Conservation (phyloP, 2,329 filamentous ascomycete species). For the Beauveria sp. region DNA sequence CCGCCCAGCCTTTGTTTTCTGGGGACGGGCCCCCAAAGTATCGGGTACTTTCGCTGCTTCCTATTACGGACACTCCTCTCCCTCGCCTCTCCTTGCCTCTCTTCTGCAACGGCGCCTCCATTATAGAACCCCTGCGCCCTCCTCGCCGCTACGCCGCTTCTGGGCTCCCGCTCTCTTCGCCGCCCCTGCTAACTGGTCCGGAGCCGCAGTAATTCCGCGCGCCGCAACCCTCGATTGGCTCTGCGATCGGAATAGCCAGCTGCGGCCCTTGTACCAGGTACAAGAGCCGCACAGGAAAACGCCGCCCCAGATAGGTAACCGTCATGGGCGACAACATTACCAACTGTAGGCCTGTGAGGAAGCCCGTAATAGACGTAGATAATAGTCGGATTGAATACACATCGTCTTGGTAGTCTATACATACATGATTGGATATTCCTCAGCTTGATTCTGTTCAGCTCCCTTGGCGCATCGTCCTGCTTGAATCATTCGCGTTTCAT, state of each 20-base stretch:
- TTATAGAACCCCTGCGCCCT: not conserved
- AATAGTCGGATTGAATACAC: not conserved
- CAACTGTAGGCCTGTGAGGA: not conserved
- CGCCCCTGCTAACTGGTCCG: not conserved
- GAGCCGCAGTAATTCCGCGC: slow-evolving; percentile 9
- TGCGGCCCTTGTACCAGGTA: slow-evolving; percentile 2
- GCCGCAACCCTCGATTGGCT: not conserved
- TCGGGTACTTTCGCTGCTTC: not conserved
- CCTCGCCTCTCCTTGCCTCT: not conserved
- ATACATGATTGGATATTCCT: slow-evolving; percentile 4
- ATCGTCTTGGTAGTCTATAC: not conserved
- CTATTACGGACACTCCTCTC: not conserved
- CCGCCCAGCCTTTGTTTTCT: not conserved
- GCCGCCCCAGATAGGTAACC: not conserved
- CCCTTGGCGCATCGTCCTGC: not conserved
- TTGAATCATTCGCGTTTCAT: not conserved
- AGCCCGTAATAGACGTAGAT: not conserved
- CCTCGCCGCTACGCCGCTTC: slow-evolving; percentile 1
- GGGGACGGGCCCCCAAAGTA: not conserved
- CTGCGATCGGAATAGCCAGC: not conserved
- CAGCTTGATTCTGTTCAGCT: not conserved
- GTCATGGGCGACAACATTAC: not conserved
- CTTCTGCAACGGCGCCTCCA: slow-evolving; percentile 1
- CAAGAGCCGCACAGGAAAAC: not conserved
- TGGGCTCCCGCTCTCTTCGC: not conserved